Evolutionary conservation across 768 basidiomycete species (phyloP), one percentile per base, ranked within the genome.

Genomic region (Suillus ampliporus): DNA sequence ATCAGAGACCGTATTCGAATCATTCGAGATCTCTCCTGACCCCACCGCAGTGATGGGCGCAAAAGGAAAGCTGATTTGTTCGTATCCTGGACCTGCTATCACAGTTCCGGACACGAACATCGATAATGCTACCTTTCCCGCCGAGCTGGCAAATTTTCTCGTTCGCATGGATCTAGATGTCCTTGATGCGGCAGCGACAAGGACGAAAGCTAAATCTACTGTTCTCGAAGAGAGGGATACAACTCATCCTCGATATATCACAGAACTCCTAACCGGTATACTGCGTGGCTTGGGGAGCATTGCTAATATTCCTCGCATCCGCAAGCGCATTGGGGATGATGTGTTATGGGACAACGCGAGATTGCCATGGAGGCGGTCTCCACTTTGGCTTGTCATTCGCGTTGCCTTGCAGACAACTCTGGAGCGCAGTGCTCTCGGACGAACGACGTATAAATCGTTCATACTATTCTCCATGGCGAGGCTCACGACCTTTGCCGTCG

Each of bases 301-400:
- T 2, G 66, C 73, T 13, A 69, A 69, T 15, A 61, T 74, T 5
- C 26, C 34, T 43, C 68, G 74, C 10, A 75, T 81, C n/a, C 65
- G 59, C 13, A 86, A 86, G 66, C 79, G 81, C 10, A 72, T 84
- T 0, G 74, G 73, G 6, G 84, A 86, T 58, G 81, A 86, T n/a
- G 79, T 84, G 2, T 70, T 82, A 4, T 82, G 82, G 79, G 37
- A 74, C 5, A 57, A 72, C n/a, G 71, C 79, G 2, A 57, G 64
- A 41, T 69, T 76, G 10, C 59, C 85, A 74, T 86, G 84, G 84
- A 72, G 86, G 31, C 75, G 85, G 26, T 82, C 83, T 7, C 71
- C 82, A 1, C 71, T 83, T 13, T 86, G 84, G 84, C 78, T 85
- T 5, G 67, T 83, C 14, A 68, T 83, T 38, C 80, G 84, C 11